A percentile compares a stretch with the other conserved stretches of the same genome.
phyloP scores from a whole-genome alignment of 2,329 filamentous ascomycete species.

The Exophiala oligosperma region DNA sequence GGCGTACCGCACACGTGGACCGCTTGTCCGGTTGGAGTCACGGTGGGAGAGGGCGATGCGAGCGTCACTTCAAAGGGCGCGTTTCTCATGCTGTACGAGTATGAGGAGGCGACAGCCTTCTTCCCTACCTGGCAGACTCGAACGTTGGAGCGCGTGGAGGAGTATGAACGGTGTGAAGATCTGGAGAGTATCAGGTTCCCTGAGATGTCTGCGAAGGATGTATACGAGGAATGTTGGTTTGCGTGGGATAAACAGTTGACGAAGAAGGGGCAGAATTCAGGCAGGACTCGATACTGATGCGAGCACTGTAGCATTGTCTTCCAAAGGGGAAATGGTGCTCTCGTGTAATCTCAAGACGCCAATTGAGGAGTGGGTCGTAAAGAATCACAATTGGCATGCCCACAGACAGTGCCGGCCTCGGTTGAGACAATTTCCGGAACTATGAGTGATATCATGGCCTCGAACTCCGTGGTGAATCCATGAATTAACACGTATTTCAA shows the following conservation, averaged over 20 bases:
- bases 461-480: too few species aligned
- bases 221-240: slow-evolving; percentile 10
- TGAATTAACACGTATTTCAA: background rate
- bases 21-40: slow-evolving; percentile 19
- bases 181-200: slow-evolving; percentile 14
- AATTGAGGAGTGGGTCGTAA: background rate
- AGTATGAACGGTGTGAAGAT: slow-evolving; percentile 18
- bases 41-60: background rate
- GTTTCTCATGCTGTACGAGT: slow-evolving; percentile 25
- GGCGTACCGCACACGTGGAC: slow-evolving; percentile 25
- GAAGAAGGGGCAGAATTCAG: background rate
- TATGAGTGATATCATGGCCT: too few species aligned
- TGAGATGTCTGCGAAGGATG: slow-evolving; percentile 3
- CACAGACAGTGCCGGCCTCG: too few species aligned
- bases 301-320: too few species aligned
- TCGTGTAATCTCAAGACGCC: too few species aligned
- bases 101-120: slow-evolving; percentile 22
- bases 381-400: too few species aligned
- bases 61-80: slow-evolving; percentile 7
- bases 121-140: slow-evolving; percentile 18
- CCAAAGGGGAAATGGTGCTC: too few species aligned
- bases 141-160: slow-evolving; percentile 7
- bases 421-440: too few species aligned
- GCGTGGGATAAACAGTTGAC: slow-evolving; percentile 1
- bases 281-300: background rate